Percentiles rank a stretch among this genome's conserved stretches.
Conservation (phyloP, 2,329 filamentous ascomycete genomes). For the Drechslerella coelobrocha region DNA sequence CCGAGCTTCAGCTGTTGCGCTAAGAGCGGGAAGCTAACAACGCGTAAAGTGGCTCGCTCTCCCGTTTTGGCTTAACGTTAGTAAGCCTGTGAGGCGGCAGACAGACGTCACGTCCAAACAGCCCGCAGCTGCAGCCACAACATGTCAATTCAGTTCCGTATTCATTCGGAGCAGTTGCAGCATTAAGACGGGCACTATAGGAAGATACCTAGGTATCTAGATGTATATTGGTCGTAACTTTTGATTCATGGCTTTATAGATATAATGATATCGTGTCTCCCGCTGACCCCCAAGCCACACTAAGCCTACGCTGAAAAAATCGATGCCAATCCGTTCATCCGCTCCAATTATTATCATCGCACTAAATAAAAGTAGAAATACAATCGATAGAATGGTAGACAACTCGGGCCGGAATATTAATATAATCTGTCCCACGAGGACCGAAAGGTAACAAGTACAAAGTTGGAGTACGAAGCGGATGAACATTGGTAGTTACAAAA, state of each 20-base stretch:
- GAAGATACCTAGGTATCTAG: too few species aligned
- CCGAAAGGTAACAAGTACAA: not conserved
- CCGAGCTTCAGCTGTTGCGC: not conserved
- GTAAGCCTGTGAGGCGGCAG: not conserved
- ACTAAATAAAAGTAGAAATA: conserved; percentile 18
- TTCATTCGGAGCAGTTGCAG: too few species aligned
- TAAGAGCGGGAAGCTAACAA: too few species aligned
- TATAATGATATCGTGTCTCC: too few species aligned
- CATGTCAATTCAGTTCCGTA: too few species aligned
- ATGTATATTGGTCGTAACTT: too few species aligned
- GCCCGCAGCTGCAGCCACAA: not conserved
- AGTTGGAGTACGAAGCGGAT: not conserved
- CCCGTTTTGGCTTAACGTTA: not conserved
- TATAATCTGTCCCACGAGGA: too few species aligned
- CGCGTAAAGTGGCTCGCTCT: conserved; percentile 8
- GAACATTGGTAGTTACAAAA: not conserved
- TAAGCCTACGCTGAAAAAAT: not conserved
- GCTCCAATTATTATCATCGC: not conserved
- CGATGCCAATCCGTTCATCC: not conserved
- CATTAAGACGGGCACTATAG: not conserved
- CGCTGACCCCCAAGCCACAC: too few species aligned
- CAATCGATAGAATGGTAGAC: conserved; percentile 5
- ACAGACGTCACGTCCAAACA: not conserved
- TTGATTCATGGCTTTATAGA: too few species aligned
- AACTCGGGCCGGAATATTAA: not conserved